Conservation (phyloP, 129 eudicot species). For the Artemisia annua region DNA sequence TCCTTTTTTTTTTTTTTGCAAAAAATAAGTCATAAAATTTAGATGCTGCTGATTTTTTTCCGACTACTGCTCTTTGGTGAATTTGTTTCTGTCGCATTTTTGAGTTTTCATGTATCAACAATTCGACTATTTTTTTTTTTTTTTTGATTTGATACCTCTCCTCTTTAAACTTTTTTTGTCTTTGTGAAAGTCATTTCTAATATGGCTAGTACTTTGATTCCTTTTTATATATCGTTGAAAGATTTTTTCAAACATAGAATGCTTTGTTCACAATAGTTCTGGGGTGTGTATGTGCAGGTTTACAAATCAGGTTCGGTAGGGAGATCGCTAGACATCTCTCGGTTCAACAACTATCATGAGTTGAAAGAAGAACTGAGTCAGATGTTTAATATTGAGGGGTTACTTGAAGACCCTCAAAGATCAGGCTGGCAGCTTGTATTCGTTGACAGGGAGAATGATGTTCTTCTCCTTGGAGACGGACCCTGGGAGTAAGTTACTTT, state of each 20-base stretch:
- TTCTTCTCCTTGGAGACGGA: conserved; percentile 99
- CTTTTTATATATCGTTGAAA: neutral
- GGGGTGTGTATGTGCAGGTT: conserved; percentile 49
- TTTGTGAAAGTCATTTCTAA: too few relatives aligned
- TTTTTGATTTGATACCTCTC: too few relatives aligned
- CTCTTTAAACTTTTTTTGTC: too few relatives aligned
- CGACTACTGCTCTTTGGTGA: too few relatives aligned
- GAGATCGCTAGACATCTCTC: conserved; percentile 94
- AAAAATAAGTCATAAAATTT: too few relatives aligned
- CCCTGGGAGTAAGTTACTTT: conserved; percentile 88
- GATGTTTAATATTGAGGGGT: conserved; percentile 94
- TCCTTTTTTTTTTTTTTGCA: neutral
- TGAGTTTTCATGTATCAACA: too few relatives aligned
- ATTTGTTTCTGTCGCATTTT: too few relatives aligned
- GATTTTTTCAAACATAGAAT: neutral
- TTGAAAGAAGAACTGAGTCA: conserved; percentile 89
- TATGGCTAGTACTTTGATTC: too few relatives aligned
- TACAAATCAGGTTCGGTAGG: conserved; percentile 94
- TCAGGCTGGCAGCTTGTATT: conserved; percentile 99
- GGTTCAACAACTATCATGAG: conserved; percentile 96
- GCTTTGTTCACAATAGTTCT: neutral
- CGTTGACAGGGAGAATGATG: conserved; percentile 99
- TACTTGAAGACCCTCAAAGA: conserved; percentile 96
- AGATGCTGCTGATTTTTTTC: too few relatives aligned
- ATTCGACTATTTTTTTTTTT: neutral